Conservation (phyloP, 257 asterid species). For the Nicotiana obtusifolia region DNA sequence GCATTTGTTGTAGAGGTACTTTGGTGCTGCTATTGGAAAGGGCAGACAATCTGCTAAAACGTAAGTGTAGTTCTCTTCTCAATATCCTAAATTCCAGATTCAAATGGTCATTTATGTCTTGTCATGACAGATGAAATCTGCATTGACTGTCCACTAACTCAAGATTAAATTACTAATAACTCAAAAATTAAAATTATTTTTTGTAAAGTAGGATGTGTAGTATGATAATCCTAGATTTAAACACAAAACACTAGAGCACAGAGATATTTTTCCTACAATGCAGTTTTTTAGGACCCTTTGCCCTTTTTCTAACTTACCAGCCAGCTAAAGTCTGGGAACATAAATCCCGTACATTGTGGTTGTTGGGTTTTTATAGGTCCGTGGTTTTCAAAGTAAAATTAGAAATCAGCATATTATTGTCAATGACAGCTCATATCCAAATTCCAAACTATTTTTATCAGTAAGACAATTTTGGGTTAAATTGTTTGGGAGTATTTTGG, state of each 20-base stretch:
- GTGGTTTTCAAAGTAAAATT: neutral
- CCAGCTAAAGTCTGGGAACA: neutral
- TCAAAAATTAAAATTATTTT: neutral
- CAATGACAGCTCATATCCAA: neutral
- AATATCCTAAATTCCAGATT: neutral
- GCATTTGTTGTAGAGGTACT: constrained; percentile 56
- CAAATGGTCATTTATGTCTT: neutral
- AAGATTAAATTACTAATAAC: neutral
- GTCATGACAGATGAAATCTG: neutral
- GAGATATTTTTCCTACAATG: neutral
- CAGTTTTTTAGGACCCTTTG: neutral
- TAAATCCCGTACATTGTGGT: neutral
- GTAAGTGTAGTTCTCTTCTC: constrained; percentile 34
- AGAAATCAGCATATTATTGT: neutral
- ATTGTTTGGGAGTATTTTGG: neutral
- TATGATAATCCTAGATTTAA: neutral
- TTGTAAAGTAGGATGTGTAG: neutral
- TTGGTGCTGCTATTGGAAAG: constrained; percentile 94
- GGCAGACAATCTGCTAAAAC: constrained; percentile 98
- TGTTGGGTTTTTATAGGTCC: neutral
- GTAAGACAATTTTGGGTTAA: neutral
- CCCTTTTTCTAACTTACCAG: neutral
- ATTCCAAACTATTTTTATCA: neutral
- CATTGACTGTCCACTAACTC: neutral
- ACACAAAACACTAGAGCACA: neutral